Conservation (phyloP, 805 yeast species). For the Cyberlindnera mississippiensis region DNA sequence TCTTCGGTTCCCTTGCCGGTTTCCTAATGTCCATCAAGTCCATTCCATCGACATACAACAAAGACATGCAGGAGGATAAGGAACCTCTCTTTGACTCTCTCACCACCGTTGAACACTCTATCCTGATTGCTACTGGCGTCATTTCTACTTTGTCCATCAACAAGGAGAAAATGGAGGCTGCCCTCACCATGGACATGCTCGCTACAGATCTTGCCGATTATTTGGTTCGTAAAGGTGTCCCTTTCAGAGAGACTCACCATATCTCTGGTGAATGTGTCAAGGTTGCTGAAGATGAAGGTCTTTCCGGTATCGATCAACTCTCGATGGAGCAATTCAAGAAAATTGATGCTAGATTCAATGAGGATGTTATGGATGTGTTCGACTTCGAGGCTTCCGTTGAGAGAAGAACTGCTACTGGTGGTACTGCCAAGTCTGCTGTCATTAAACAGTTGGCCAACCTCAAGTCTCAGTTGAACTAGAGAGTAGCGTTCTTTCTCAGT, state of each 20-base stretch:
- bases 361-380: slow-evolving; percentile 81
- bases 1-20: slow-evolving; percentile 91
- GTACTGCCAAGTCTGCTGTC: slow-evolving; percentile 93
- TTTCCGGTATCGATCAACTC: slow-evolving; percentile 84
- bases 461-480: slow-evolving; percentile 27
- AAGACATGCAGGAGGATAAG: slow-evolving; percentile 98
- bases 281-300: slow-evolving; percentile 70
- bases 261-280: slow-evolving; percentile 98
- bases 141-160: slow-evolving; percentile 79
- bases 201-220: slow-evolving; percentile 99
- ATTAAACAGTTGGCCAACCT: slow-evolving; percentile 55
- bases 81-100: slow-evolving; percentile 95
- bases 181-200: slow-evolving; percentile 97
- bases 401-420: slow-evolving; percentile 95
- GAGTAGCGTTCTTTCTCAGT: not conserved
- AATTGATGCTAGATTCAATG: slow-evolving; percentile 76
- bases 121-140: slow-evolving; percentile 94
- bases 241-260: slow-evolving; percentile 98
- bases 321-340: slow-evolving; percentile 69
- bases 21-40: slow-evolving; percentile 95
- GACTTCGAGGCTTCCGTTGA: slow-evolving; percentile 93
- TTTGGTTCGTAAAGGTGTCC: slow-evolving; percentile 95
- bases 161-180: slow-evolving; percentile 72
- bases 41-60: slow-evolving; percentile 96
- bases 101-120: slow-evolving; percentile 88